These are phyloP conservation scores for Trichoderma sp. DNA, from an alignment of 2,329 filamentous ascomycete species.

Conservation along the genomic window DNA sequence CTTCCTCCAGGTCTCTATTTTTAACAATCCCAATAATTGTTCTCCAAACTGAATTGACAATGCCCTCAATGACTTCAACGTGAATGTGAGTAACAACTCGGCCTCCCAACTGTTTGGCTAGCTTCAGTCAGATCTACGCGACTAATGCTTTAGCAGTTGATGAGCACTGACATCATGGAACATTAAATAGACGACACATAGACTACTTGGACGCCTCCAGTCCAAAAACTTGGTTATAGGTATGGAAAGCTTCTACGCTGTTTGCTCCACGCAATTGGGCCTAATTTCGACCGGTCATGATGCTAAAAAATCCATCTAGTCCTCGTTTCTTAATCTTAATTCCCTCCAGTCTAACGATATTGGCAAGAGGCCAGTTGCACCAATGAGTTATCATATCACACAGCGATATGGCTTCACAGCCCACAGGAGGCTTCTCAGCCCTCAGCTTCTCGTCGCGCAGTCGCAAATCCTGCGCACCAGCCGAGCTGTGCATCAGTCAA, in stretches of 20 bases:
- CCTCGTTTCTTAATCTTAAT: not conserved
- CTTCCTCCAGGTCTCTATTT: not conserved
- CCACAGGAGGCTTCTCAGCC: slow-evolving; percentile 21
- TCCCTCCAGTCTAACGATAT: not conserved
- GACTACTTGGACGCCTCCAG: not conserved
- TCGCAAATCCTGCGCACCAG: slow-evolving; percentile 19
- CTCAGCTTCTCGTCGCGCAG: slow-evolving; percentile 13
- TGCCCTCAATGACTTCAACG: not conserved
- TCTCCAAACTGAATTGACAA: not conserved
- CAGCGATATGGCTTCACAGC: slow-evolving; percentile 31
- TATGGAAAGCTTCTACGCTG: not conserved
- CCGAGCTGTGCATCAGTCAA: slow-evolving; percentile 22
- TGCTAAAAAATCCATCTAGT: not conserved
- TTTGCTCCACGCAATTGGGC: not conserved
- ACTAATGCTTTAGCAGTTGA: slow-evolving; percentile 12
- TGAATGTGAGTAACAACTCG: not conserved
- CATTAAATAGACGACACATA: not conserved
- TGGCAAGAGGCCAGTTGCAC: not conserved
- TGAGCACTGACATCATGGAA: not conserved
- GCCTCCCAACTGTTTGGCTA: not conserved
- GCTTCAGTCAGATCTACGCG: not conserved
- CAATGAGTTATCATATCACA: slow-evolving; percentile 34
- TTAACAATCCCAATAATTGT: no score
- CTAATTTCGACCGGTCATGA: not conserved
- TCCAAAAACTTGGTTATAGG: not conserved